These are phyloP conservation scores for Chlorokybus atmophyticus DNA, from an alignment of 139 green algal species.

Conservation along the genomic window DNA sequence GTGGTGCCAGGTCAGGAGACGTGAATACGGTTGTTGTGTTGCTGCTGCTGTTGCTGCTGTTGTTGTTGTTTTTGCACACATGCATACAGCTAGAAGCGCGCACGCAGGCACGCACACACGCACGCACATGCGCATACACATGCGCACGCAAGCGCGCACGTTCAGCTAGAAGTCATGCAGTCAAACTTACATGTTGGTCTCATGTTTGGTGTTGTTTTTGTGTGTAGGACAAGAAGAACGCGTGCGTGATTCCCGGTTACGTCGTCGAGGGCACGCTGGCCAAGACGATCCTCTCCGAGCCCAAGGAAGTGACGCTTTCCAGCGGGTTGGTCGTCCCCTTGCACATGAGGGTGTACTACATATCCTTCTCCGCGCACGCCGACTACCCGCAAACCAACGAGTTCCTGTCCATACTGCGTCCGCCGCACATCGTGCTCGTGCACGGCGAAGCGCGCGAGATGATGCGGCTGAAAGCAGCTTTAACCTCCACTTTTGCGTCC, in stretches of 20 bases:
- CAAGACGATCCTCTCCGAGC: conserved; percentile 73
- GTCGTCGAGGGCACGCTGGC: conserved; percentile 93
- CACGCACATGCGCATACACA: too few relatives aligned
- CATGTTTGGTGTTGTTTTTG: not conserved
- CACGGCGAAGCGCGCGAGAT: conserved; percentile 87
- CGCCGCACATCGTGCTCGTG: conserved; percentile 85
- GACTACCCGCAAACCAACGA: conserved; percentile 90
- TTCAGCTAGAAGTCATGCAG: too few relatives aligned
- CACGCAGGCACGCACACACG: too few relatives aligned
- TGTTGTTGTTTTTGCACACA: too few relatives aligned
- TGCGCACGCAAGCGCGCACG: too few relatives aligned
- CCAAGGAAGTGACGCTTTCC: conserved; percentile 36
- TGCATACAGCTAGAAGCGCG: too few relatives aligned
- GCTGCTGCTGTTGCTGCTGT: too few relatives aligned
- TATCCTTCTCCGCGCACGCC: conserved; percentile 93
- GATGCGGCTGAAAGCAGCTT: conserved; percentile 51
- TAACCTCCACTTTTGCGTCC: not conserved
- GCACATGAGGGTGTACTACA: conserved; percentile 73
- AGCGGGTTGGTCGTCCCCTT: conserved; percentile 53
- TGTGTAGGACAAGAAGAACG: conserved; percentile 14
- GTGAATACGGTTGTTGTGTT: too few relatives aligned
- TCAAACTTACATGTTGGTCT: too few relatives aligned
- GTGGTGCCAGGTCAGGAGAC: conserved; percentile 65
- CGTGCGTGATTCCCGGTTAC: conserved; percentile 51
- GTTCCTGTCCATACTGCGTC: conserved; percentile 72